These are phyloP conservation scores for Mortierella sp. DNA, from an alignment of 371 early-diverging fungal genomes.

Conservation along the genomic window DNA sequence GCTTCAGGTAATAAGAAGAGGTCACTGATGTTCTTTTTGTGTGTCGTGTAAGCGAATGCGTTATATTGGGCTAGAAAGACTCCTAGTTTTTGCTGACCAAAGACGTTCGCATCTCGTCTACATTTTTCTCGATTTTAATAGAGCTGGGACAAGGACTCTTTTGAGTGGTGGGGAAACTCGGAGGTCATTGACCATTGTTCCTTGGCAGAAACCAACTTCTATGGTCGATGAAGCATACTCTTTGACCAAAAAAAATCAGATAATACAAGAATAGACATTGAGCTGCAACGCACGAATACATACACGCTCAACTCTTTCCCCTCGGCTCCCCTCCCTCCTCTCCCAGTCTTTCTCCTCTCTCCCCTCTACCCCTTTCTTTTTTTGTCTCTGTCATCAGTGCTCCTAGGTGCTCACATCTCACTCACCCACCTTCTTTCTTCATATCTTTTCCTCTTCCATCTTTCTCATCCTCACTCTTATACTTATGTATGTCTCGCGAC, in stretches of 20 bases:
- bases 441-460: too few species aligned
- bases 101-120: background rate
- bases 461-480: background rate
- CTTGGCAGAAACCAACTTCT: constrained; percentile 35
- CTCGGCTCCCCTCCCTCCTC: background rate
- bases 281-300: background rate
- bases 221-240: constrained; percentile 8
- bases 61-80: background rate
- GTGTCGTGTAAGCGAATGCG: background rate
- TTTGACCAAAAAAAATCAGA: background rate
- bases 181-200: constrained; percentile 34
- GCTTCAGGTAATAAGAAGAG: constrained; percentile 27
- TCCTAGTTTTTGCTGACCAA: background rate
- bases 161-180: constrained; percentile 27
- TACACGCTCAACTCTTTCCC: background rate
- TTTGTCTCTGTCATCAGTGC: constrained; percentile 9
- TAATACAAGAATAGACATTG: background rate
- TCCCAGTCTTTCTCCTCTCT: background rate
- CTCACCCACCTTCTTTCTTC: background rate
- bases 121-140: background rate
- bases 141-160: constrained; percentile 35
- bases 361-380: constrained; percentile 17
- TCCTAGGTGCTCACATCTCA: too few species aligned
- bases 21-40: too few species aligned
- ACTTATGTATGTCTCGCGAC: background rate